Evolutionary conservation across 75 land plant species (phyloP), one percentile per base, ranked within the genome.

Genomic region (Ceratopteris richardii): DNA sequence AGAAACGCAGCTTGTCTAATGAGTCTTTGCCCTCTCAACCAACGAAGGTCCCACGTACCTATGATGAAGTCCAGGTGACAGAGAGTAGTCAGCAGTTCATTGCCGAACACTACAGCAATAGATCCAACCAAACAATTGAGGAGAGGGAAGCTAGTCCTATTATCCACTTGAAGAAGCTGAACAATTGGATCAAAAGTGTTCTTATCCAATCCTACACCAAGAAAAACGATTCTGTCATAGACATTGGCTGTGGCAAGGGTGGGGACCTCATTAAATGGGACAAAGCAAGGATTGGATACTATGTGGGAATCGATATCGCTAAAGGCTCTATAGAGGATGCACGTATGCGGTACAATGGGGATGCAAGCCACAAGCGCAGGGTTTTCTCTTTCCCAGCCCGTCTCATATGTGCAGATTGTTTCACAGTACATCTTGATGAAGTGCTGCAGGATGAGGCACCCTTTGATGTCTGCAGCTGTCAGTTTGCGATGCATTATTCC

Each of bases 201-300:
- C 62, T 92, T 11, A 80, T 92, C 58, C 95, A 88, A 63, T 71
- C 80, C 18, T 85, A 88, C 68, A 65, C 88, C 5, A 72, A 63
- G 6, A 57, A 57, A 20, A 84, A 80, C 0, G 90, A 92, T 75
- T 68, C 78, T 40, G 90, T 92, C 50, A 82, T 92, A 57, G 98
- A 92, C 71, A 73, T 92, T 61, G 98, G 84, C 31, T 92, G 98
- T 80, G 95, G 98, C 46, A 92, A 92, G 94, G 98, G 98, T 51
- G 98, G 98, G 52, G 98, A 92, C 58, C 64, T 92, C 43, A 92
- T 88, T 63, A 92, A 92, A 69, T 92, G 91, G 87, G 98, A 92
- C 61, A 92, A 88, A 47, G 98, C 98, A 44, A 80, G 52, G 51
- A 67, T 92, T 62, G 87, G 95, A 39, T 85, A 85, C 23, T 92